Conservation (phyloP, 2,329 filamentous ascomycete genomes). For the Myriosclerotinia duriaeana region DNA sequence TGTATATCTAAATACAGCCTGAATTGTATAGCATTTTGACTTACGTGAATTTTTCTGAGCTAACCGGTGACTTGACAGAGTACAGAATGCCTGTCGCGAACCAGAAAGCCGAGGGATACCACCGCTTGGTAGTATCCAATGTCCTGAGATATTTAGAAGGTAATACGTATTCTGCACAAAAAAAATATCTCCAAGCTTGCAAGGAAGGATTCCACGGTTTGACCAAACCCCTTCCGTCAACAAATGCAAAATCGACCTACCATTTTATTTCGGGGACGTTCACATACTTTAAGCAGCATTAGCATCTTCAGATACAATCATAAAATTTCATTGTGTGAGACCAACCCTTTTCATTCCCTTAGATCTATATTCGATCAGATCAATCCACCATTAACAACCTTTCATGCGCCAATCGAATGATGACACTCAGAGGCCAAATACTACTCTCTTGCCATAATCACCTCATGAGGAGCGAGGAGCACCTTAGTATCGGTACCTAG, state of each 20-base stretch:
- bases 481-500: constrained; percentile 63
- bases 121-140: background rate
- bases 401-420: constrained; percentile 8
- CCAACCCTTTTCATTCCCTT: constrained; percentile 40
- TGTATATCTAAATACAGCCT: background rate
- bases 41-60: background rate
- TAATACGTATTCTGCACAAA: background rate
- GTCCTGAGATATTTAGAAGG: background rate
- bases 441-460: background rate
- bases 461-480: background rate
- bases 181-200: background rate
- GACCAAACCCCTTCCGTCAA: background rate
- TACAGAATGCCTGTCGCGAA: background rate
- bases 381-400: constrained; percentile 24
- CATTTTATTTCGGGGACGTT: background rate
- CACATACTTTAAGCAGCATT: constrained; percentile 30
- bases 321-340: constrained; percentile 39
- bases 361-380: constrained; percentile 12
- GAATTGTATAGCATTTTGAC: background rate
- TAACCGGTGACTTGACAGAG: background rate
- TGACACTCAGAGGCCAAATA: background rate
- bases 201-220: background rate
- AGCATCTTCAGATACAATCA: constrained; percentile 30
- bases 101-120: background rate
- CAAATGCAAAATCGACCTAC: background rate